Evolutionary conservation across 495 filamentous ascomycete species (phyloP), one percentile per base, ranked within the genome.

Genomic region (Talaromyces proteolyticus): DNA sequence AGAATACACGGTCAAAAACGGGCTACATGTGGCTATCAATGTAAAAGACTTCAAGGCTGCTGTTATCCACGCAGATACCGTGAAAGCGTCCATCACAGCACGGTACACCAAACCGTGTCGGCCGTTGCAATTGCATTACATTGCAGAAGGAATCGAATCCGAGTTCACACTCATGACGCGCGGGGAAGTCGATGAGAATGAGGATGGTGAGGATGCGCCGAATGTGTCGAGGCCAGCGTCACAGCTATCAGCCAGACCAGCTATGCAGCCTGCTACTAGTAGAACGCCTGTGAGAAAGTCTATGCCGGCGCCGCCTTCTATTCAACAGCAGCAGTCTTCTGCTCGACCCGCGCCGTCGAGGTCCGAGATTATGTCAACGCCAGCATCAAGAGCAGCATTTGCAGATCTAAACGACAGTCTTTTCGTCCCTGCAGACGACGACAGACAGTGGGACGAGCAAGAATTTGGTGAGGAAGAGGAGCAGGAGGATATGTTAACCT

Each of bases 121-220:
- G 22, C 93, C 93, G 2, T 77, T 98, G 63, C 91, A 95, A 61
- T 68, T 96, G 8, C 80, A 74, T 24, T 97, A 97, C 61, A 73
- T 73, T 6, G 44, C 50, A 25, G 67, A 76, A 24, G 93, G 91
- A 14, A 73, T 96, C 47, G 67, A 78, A 42, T 87, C 86, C 52
- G 88, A 96, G 48, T 96, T 94, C 59, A 92, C 92, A 14, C 66
- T 98, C 40, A 96, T 96, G 91, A 98, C 93, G 8, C 81, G 87
- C 24, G 89, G 91, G n/a, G 88, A 94, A 50, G 78, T 78, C 53
- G 70, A 74, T 24, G 70, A 69, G n/a, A 87, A 93, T 49, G 78
- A 79, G 54, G 70, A 73, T 24, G 69, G 67, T 25, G 67, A 73
- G 14, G 68, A 76, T 44, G 54, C 47, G 55, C 55, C 59, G 6